Base-by-base conservation (phyloP, 768 basidiomycete species). In the Suillus ampliporus region DNA sequence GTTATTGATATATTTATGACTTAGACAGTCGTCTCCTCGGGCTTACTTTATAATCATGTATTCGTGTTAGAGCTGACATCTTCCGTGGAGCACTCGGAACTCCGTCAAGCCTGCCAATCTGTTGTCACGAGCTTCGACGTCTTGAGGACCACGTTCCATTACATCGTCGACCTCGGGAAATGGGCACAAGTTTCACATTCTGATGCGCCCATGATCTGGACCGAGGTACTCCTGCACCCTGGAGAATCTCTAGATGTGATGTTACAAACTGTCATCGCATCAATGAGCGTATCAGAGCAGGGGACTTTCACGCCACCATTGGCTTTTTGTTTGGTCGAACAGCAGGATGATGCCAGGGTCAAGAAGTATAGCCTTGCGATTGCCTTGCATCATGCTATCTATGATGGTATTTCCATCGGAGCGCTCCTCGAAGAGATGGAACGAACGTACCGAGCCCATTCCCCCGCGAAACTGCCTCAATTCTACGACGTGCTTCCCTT, bases 71-170 rank as follows among this genome's bases (percentile, higher is more conserved):
- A 61, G 11, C 68, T 67, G 47, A 19, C 46, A 19, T 35, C 63
- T 13, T 58, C 61, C 17, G 67, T 71, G 13, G 66, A 79, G 53
- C 11, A 77, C 4, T 57, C 64, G 4, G 71, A 67, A 9, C 67
- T 84, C 31, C 71, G 65, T n/a, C 65, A 61, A 13, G 77, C 81
- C 11, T 84, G 82, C 81, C 67, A 70, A 37, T 67, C 52, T 43
- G 71, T 76, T 2, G 63, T 80, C 37, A 43, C 65, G 13, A 62
- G 65, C 34, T 67, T 80, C n/a, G 73, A 77, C 44, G 80, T 83
- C 43, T 72, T 84, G 48, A 77, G 83, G 17, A 82, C 83, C 13
- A 79, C 83, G 2, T 84, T 84, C 67, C 79, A 83, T 66, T 82
- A 83, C 62, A 64, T 76, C 19, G 54, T 72, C 11, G 76, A 77